phyloP scores from a whole-genome alignment of 176 grass and related monocot species.

The Juncus effusus region DNA sequence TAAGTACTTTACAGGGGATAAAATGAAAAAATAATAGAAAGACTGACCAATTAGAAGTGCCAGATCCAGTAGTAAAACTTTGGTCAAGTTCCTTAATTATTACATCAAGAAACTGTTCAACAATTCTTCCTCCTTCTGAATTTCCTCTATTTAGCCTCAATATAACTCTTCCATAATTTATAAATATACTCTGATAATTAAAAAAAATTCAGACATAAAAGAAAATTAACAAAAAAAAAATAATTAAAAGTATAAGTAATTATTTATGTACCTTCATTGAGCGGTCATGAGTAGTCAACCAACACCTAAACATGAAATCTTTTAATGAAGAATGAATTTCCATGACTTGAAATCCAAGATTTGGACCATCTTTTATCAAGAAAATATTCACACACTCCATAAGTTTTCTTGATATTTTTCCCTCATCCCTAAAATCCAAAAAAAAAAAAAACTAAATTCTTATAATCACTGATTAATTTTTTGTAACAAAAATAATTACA shows the following conservation, averaged over 20 bases:
- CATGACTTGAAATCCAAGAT: conserved; percentile 70
- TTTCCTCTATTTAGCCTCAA: conserved; percentile 57
- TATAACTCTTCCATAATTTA: conserved; percentile 57
- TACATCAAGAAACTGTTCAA: conserved; percentile 71
- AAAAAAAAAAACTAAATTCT: conserved; percentile 13
- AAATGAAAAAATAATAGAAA: conserved; percentile 11
- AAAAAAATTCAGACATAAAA: conserved; percentile 22
- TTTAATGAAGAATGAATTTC: conserved; percentile 69
- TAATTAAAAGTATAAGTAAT: conserved; percentile 20
- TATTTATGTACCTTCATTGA: conserved; percentile 56
- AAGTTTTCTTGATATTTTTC: conserved; percentile 75
- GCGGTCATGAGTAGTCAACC: conserved; percentile 64
- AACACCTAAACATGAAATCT: conserved; percentile 59
- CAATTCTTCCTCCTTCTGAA: conserved; percentile 42
- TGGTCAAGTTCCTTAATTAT: conserved; percentile 73
- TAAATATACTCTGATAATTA: conserved; percentile 64
- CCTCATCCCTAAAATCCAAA: conserved; percentile 53
- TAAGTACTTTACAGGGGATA: background rate
- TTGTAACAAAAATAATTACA: conserved; percentile 9
- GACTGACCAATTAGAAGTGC: conserved; percentile 30
- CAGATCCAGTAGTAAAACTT: conserved; percentile 40
- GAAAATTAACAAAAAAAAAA: conserved; percentile 20
- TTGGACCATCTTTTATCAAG: conserved; percentile 80
- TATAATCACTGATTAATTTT: conserved; percentile 1
- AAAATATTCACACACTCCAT: conserved; percentile 86